Percentiles rank a stretch among this genome's conserved stretches.
These are phyloP conservation scores for Amanita fuliginea DNA, from an alignment of 768 basidiomycete genomes.

Conservation along the genomic window DNA sequence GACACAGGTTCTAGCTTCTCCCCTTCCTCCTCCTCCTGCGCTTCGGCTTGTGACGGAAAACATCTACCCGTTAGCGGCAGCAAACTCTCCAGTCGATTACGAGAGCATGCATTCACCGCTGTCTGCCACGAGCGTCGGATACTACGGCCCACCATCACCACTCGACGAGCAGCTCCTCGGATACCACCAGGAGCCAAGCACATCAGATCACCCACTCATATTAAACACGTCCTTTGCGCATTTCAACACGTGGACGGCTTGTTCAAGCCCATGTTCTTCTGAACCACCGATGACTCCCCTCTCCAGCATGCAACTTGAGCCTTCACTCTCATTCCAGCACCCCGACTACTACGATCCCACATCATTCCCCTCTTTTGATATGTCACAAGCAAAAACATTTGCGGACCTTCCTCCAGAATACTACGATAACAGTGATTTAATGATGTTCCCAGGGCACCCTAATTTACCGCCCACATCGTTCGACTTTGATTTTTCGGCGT, in stretches of 20 bases:
- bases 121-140: not conserved
- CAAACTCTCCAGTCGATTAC: not conserved
- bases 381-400: constrained; percentile 1
- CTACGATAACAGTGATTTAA: not conserved
- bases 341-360: constrained; percentile 2
- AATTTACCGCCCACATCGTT: not conserved
- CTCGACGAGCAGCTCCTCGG: constrained; percentile 1
- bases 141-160: constrained; percentile 1
- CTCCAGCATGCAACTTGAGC: not conserved
- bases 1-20: too few species aligned
- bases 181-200: not conserved
- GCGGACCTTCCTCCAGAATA: not conserved
- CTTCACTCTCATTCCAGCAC: not conserved
- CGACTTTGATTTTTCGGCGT: constrained; percentile 1
- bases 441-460: not conserved
- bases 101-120: not conserved
- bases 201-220: not conserved
- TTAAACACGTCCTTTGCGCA: not conserved
- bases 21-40: not conserved
- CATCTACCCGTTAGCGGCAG: constrained; percentile 14
- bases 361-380: constrained; percentile 3
- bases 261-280: constrained; percentile 6
- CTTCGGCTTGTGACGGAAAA: not conserved
- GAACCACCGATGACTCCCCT: constrained; percentile 4
- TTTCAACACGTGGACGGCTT: constrained; percentile 1